These are phyloP conservation scores for Talaromyces borbonicus DNA, from an alignment of 495 filamentous ascomycete species.

Conservation along the genomic window DNA sequence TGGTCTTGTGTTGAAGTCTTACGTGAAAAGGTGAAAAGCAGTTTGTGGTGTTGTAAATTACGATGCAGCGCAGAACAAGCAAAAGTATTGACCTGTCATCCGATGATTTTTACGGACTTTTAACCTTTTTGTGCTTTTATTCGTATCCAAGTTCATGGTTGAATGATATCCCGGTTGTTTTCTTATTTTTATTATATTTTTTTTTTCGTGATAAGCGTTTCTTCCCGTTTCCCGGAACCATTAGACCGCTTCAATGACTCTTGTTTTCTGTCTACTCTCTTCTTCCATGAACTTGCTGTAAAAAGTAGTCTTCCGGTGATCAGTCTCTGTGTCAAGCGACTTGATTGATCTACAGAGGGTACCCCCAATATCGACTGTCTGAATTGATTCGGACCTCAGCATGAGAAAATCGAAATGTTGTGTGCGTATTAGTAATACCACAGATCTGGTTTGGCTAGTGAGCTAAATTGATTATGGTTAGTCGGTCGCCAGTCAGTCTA, in stretches of 20 bases:
- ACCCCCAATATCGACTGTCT: too few relatives aligned
- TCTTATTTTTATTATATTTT: slow-evolving; percentile 1
- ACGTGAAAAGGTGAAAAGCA: not conserved
- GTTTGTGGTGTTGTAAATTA: not conserved
- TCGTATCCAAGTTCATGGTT: slow-evolving; percentile 5
- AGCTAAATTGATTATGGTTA: too few relatives aligned
- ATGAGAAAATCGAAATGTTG: too few relatives aligned
- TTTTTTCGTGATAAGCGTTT: too few relatives aligned
- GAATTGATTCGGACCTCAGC: too few relatives aligned
- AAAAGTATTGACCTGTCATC: slow-evolving; percentile 4
- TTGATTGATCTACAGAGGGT: too few relatives aligned
- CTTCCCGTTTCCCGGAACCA: slow-evolving; percentile 10
- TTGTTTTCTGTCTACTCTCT: not conserved
- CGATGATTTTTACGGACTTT: not conserved
- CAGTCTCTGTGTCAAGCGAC: not conserved
- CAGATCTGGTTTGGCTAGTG: too few relatives aligned
- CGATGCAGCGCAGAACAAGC: not conserved
- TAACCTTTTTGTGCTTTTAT: not conserved
- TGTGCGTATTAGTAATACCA: too few relatives aligned
- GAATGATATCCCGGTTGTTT: slow-evolving; percentile 6
- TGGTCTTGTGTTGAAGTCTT: not conserved
- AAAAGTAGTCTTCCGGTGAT: not conserved
- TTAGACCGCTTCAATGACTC: slow-evolving; percentile 3
- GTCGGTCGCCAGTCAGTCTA: too few relatives aligned
- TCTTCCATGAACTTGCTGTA: slow-evolving; percentile 1